Evolutionary conservation across 345 rosid genomes (phyloP).

Genomic region (Syzygium aromaticum): DNA sequence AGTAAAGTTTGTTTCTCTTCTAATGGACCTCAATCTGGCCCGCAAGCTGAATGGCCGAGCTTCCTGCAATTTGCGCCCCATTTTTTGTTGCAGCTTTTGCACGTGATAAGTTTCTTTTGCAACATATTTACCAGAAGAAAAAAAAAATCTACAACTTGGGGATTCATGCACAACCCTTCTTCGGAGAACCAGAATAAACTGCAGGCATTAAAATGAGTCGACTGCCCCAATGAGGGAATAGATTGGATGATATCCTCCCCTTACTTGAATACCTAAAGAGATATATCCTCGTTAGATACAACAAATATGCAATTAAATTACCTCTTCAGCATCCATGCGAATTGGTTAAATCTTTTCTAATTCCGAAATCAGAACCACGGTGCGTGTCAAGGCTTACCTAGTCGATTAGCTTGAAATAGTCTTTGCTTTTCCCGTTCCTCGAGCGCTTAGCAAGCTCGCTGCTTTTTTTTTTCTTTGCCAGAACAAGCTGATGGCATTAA

Average conservation of each 20-base stretch:
- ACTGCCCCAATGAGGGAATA: background rate
- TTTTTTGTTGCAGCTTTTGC: background rate
- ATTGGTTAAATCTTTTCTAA: background rate
- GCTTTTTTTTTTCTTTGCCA: background rate
- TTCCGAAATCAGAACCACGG: background rate
- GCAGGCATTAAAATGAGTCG: background rate
- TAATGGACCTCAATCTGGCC: background rate
- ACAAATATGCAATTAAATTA: background rate
- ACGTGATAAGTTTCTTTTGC: background rate
- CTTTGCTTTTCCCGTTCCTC: no score
- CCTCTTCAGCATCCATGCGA: background rate
- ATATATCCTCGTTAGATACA: background rate
- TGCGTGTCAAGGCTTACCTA: background rate
- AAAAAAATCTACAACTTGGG: background rate
- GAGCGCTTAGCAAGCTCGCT: background rate
- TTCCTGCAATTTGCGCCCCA: background rate
- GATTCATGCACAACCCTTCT: background rate
- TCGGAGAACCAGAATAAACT: background rate
- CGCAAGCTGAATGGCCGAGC: background rate
- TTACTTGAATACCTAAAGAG: background rate
- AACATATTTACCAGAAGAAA: background rate
- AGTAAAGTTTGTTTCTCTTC: conserved; percentile 14
- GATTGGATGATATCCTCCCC: background rate
- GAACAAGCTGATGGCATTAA: background rate
- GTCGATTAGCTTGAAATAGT: background rate